Evolutionary conservation across 495 filamentous ascomycete species (phyloP).

Genomic region (Aspergillus homomorphus): DNA sequence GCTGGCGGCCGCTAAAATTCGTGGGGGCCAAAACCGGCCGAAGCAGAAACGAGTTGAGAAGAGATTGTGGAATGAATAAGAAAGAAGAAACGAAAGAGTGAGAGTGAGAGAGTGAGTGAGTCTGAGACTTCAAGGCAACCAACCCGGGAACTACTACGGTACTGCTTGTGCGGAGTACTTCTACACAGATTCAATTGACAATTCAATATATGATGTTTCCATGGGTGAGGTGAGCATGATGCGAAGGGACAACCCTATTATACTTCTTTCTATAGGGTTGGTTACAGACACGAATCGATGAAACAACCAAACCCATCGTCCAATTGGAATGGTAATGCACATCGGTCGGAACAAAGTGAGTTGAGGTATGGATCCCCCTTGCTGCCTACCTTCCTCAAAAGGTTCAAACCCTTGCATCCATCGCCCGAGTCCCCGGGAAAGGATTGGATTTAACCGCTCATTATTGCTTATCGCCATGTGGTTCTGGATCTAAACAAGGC

Average conservation of each 20-base stretch:
- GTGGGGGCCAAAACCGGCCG: slow-evolving; percentile 15
- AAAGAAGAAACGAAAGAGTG: not conserved
- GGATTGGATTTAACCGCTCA: slow-evolving; percentile 9
- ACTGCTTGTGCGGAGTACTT: too few species aligned
- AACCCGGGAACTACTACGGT: not conserved
- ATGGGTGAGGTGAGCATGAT: not conserved
- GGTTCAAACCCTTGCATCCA: slow-evolving; percentile 3
- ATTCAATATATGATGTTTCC: not conserved
- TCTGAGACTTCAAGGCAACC: not conserved
- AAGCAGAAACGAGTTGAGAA: too few species aligned
- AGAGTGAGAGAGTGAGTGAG: too few species aligned
- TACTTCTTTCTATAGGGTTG: not conserved
- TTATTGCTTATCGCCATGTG: slow-evolving; percentile 28
- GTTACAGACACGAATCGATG: not conserved
- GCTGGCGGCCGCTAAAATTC: slow-evolving; percentile 14
- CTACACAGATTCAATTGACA: too few species aligned
- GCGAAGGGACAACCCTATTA: not conserved
- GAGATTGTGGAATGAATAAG: too few species aligned
- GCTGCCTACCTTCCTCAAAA: not conserved
- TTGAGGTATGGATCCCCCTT: not conserved
- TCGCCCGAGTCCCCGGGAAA: slow-evolving; percentile 9
- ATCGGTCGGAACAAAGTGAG: not conserved
- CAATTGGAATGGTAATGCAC: too few species aligned
- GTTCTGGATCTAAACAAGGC: slow-evolving; percentile 17
- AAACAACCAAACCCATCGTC: not conserved